Percentiles rank a stretch among this genome's conserved stretches.
Evolutionary conservation across 1,284 basidiomycete species (phyloP).

Genomic region (Boletellus dicymbophilus): DNA sequence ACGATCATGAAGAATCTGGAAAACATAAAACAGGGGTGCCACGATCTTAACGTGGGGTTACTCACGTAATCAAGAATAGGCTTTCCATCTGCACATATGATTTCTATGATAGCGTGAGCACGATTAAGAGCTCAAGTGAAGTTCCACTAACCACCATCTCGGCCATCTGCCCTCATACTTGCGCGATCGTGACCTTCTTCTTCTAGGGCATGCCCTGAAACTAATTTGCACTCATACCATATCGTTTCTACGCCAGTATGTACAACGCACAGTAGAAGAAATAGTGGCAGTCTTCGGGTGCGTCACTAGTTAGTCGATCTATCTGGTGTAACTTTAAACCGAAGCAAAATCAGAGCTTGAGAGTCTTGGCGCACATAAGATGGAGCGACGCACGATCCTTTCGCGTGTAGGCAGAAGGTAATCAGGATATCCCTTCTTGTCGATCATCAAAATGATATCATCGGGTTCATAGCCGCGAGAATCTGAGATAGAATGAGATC

Average conservation of each 20-base stretch:
- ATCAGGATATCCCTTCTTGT: constrained; percentile 14
- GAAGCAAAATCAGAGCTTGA: background rate
- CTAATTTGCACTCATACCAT: constrained; percentile 3
- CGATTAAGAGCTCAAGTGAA: background rate
- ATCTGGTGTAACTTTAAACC: constrained; percentile 27
- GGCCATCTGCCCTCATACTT: constrained; percentile 30
- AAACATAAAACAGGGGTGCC: background rate
- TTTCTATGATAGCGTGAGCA: constrained; percentile 18
- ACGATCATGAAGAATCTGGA: constrained; percentile 21
- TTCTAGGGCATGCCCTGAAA: constrained; percentile 37
- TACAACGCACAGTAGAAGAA: constrained; percentile 39
- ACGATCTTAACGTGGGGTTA: background rate
- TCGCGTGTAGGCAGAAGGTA: constrained; percentile 26
- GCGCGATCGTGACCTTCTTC: constrained; percentile 18
- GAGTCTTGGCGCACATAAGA: background rate
- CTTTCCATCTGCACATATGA: constrained; percentile 21
- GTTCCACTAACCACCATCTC: constrained; percentile 35
- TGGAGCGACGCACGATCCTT: constrained; percentile 29
- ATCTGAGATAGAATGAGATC: constrained; percentile 7
- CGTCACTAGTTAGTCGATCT: constrained; percentile 23
- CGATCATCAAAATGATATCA: constrained; percentile 35
- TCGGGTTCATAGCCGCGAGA: constrained; percentile 25
- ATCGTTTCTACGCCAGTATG: background rate
- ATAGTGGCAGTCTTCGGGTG: constrained; percentile 34
- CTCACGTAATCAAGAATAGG: constrained; percentile 25